Evolutionary conservation across 495 filamentous ascomycete genomes (phyloP).

Genomic region (Aspergillus bertholletiae): DNA sequence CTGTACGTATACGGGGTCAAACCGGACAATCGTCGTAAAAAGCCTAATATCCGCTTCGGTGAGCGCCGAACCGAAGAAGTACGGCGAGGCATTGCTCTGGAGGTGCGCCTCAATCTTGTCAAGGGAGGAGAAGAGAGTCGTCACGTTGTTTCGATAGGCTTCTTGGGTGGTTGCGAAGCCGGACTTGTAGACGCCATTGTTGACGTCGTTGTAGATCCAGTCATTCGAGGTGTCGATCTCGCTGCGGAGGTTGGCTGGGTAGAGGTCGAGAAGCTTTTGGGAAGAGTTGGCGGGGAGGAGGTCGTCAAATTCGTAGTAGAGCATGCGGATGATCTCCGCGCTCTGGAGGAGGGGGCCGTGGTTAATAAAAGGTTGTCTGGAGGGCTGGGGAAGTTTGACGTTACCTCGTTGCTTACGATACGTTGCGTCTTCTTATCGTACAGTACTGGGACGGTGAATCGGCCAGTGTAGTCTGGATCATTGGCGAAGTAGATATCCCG

Average conservation of each 20-base stretch:
- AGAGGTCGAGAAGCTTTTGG: constrained; percentile 60
- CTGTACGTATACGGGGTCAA: constrained; percentile 87
- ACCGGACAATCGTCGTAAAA: constrained; percentile 79
- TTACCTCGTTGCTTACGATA: constrained; percentile 58
- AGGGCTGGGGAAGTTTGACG: neutral
- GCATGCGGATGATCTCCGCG: constrained; percentile 64
- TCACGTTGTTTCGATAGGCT: constrained; percentile 69
- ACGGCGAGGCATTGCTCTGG: constrained; percentile 45
- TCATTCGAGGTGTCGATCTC: constrained; percentile 74
- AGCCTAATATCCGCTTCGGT: constrained; percentile 83
- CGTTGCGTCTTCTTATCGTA: constrained; percentile 58
- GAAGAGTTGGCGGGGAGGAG: constrained; percentile 53
- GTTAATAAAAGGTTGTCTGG: neutral
- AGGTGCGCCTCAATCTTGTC: constrained; percentile 70
- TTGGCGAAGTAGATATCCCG: constrained; percentile 60
- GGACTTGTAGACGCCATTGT: constrained; percentile 82
- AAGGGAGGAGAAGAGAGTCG: constrained; percentile 65
- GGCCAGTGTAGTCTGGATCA: constrained; percentile 55
- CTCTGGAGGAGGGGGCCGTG: constrained; percentile 19
- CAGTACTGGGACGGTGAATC: constrained; percentile 60
- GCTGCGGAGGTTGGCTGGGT: constrained; percentile 52
- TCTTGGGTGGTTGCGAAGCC: constrained; percentile 73
- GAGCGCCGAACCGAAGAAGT: constrained; percentile 61
- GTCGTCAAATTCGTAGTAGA: constrained; percentile 72
- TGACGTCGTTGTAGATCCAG: constrained; percentile 82